A percentile compares a stretch with the other conserved stretches of the same genome.
phyloP scores from a whole-genome alignment of 352 stramenopile genomes.

The Phytophthora pinifolia region DNA sequence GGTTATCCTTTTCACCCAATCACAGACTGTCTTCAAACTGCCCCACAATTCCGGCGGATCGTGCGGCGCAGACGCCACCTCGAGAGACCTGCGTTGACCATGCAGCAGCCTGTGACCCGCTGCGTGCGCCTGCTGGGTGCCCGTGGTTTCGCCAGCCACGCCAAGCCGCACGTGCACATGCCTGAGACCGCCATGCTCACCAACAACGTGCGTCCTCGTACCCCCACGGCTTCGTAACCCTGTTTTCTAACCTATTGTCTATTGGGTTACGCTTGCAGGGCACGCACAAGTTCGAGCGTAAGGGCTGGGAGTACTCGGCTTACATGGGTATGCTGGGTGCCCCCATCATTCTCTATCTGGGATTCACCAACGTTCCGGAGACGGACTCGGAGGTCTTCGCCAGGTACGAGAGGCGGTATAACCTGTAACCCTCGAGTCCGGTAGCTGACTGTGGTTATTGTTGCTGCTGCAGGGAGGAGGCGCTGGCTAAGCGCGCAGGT shows the following conservation, averaged over 20 bases:
- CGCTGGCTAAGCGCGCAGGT: slow-evolving; percentile 53
- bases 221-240: not conserved
- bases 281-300: slow-evolving; percentile 77
- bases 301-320: slow-evolving; percentile 83
- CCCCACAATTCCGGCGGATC: slow-evolving; percentile 6
- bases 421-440: no score
- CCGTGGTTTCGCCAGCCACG: slow-evolving; percentile 55
- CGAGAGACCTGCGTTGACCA: slow-evolving; percentile 59
- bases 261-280: slow-evolving; percentile 31
- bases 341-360: slow-evolving; percentile 73
- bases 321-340: slow-evolving; percentile 76
- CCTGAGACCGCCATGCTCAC: slow-evolving; percentile 87
- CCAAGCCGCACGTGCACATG: slow-evolving; percentile 71
- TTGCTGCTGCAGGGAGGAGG: slow-evolving; percentile 51
- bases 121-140: slow-evolving; percentile 33
- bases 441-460: not conserved
- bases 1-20: slow-evolving; percentile 26
- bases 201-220: slow-evolving; percentile 64
- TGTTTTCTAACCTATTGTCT: not conserved
- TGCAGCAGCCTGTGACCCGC: slow-evolving; percentile 30
- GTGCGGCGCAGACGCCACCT: slow-evolving; percentile 26
- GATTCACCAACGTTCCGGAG: slow-evolving; percentile 77
- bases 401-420: slow-evolving; percentile 33
- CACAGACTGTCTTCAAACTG: slow-evolving; percentile 1
- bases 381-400: slow-evolving; percentile 85